Evolutionary conservation across 768 basidiomycete species (phyloP).

Genomic region (Calocybe indica): DNA sequence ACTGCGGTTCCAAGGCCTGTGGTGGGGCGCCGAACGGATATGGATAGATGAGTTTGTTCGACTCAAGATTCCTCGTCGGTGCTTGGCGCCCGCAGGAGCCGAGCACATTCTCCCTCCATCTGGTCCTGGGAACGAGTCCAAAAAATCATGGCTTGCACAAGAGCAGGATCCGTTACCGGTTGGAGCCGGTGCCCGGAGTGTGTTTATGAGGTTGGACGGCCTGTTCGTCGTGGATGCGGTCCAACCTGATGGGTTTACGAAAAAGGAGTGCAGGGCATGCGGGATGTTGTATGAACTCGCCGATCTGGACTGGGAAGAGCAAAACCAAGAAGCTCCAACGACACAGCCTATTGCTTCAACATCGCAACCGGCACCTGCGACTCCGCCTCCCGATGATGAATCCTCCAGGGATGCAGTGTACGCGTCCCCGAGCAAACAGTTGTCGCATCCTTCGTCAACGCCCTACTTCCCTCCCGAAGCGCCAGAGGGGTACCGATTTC

Average conservation of each 20-base stretch:
- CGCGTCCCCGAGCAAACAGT: conserved; percentile 7
- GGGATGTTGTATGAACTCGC: conserved; percentile 78
- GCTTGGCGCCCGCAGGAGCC: conserved; percentile 62
- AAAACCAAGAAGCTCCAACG: conserved; percentile 7
- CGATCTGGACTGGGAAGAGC: conserved; percentile 65
- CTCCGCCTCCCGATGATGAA: conserved; percentile 1
- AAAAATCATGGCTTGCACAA: conserved; percentile 17
- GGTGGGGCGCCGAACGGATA: conserved; percentile 88
- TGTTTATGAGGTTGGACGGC: conserved; percentile 68
- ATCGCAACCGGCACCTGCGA: conserved; percentile 4
- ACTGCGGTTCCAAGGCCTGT: conserved; percentile 70
- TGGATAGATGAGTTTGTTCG: conserved; percentile 85
- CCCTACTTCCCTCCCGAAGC: conserved; percentile 48
- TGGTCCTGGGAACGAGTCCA: conserved; percentile 39
- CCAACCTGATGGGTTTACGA: conserved; percentile 31
- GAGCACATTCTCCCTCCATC: conserved; percentile 56
- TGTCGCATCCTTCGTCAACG: conserved; percentile 16
- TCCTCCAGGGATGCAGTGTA: neutral
- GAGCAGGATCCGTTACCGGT: conserved; percentile 22
- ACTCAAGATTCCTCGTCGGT: conserved; percentile 61
- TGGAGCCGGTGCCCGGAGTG: conserved; percentile 56
- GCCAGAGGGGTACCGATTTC: conserved; percentile 65
- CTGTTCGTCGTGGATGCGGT: conserved; percentile 57
- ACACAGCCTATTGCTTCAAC: neutral
- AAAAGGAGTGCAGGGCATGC: conserved; percentile 60